These are phyloP conservation scores for Xanthoparmelia taractica DNA, from an alignment of 495 filamentous ascomycete species.

Conservation along the genomic window DNA sequence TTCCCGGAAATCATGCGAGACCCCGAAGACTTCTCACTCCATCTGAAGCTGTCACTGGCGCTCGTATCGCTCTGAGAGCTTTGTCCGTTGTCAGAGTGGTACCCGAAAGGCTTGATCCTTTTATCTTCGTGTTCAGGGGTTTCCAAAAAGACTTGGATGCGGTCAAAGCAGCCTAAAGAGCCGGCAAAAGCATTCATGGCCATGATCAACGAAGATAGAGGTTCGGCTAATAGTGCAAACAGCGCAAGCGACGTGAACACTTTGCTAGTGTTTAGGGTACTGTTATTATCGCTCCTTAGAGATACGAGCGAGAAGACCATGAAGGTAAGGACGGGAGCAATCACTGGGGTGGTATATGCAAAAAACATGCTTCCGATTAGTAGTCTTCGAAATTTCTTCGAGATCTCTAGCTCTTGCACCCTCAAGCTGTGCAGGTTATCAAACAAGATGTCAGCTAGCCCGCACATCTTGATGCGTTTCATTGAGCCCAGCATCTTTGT, in stretches of 20 bases:
- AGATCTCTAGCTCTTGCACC: conserved; percentile 50
- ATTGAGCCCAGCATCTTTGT: conserved; percentile 47
- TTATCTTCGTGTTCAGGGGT: conserved; percentile 36
- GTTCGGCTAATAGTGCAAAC: conserved; percentile 50
- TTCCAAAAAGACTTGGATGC: conserved; percentile 53
- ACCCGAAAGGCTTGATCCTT: conserved; percentile 26
- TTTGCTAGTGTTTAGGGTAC: conserved; percentile 42
- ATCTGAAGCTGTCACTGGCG: background rate
- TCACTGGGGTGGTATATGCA: conserved; percentile 36
- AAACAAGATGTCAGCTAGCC: conserved; percentile 39
- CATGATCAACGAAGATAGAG: conserved; percentile 50
- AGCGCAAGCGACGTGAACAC: conserved; percentile 56
- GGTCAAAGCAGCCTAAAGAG: conserved; percentile 48
- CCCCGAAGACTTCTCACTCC: conserved; percentile 3
- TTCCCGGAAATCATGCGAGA: background rate
- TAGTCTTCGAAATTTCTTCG: conserved; percentile 47
- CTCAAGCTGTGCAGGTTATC: conserved; percentile 43
- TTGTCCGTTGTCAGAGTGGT: conserved; percentile 24
- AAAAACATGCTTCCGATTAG: conserved; percentile 49
- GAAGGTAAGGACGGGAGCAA: conserved; percentile 47
- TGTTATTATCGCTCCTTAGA: conserved; percentile 32
- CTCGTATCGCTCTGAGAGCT: conserved; percentile 14
- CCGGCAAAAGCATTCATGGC: conserved; percentile 45
- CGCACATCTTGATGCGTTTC: conserved; percentile 59
- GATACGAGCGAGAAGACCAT: conserved; percentile 44